A percentile compares a stretch with the other conserved stretches of the same genome.
phyloP scores from a whole-genome alignment of 345 rosid genomes.

The Camelina hispida region DNA sequence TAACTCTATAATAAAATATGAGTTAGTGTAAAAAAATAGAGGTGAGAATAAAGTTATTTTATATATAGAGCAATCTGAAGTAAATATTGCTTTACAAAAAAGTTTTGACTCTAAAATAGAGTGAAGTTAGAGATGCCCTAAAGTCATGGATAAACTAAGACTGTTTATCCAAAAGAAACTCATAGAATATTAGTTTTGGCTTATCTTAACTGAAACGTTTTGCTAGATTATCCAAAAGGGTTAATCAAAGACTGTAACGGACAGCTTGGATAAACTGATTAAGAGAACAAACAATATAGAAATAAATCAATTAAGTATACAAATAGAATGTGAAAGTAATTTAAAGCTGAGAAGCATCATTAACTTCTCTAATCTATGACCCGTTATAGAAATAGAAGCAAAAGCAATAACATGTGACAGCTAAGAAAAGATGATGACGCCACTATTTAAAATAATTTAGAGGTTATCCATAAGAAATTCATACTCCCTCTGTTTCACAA shows the following conservation, averaged over 20 bases:
- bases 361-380: slow-evolving; percentile 28
- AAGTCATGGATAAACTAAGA: too few species aligned
- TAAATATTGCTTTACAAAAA: too few species aligned
- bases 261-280: slow-evolving; percentile 1
- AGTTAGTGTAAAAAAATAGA: too few species aligned
- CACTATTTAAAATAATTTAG: slow-evolving; percentile 18
- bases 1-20: too few species aligned
- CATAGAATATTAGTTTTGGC: neutral
- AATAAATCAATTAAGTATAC: neutral
- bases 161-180: too few species aligned
- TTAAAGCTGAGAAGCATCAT: slow-evolving; percentile 31
- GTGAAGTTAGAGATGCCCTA: too few species aligned
- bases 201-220: neutral
- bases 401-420: slow-evolving; percentile 36
- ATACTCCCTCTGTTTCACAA: too few species aligned
- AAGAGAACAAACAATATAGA: neutral
- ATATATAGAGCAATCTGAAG: too few species aligned
- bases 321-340: slow-evolving; percentile 6
- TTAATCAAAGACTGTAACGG: neutral
- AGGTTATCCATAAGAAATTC: slow-evolving; percentile 29
- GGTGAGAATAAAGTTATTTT: too few species aligned
- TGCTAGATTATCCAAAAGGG: neutral
- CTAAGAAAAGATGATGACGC: slow-evolving; percentile 26
- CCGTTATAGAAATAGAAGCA: slow-evolving; percentile 16
- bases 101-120: too few species aligned